Evolutionary conservation across 495 filamentous ascomycete species (phyloP).

Genomic region (Talaromyces stipitatus): DNA sequence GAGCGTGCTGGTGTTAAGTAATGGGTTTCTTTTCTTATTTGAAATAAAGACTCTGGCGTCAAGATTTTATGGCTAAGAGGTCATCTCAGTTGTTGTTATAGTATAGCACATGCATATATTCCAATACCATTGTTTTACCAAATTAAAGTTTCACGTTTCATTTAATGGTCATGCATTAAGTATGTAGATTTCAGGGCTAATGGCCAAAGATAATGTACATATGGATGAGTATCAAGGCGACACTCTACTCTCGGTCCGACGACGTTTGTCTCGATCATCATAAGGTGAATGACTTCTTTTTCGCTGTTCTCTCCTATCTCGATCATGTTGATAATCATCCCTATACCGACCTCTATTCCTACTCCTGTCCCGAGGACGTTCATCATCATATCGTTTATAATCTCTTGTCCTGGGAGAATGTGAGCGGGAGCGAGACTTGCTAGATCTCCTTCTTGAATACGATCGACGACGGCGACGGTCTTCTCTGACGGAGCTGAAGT

Average conservation of each 20-base stretch:
- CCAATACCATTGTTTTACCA: neutral
- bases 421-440: conserved; percentile 10
- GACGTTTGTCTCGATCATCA: conserved; percentile 59
- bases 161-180: neutral
- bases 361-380: conserved; percentile 20
- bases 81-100: neutral
- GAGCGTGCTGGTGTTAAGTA: conserved; percentile 41
- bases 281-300: conserved; percentile 61
- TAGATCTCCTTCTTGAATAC: conserved; percentile 20
- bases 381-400: conserved; percentile 19
- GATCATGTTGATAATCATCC: conserved; percentile 30
- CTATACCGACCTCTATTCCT: conserved; percentile 38
- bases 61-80: neutral
- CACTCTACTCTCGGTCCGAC: conserved; percentile 42
- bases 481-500: conserved; percentile 38
- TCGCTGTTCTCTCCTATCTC: conserved; percentile 29
- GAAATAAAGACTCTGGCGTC: neutral
- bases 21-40: conserved; percentile 3
- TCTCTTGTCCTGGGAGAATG: conserved; percentile 27
- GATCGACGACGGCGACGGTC: conserved; percentile 15
- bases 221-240: neutral
- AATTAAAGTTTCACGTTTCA: neutral
- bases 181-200: neutral
- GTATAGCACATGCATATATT: neutral
- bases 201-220: neutral